Conservation (phyloP, 371 early-diverging fungal species). For the Mortierella sp. region DNA sequence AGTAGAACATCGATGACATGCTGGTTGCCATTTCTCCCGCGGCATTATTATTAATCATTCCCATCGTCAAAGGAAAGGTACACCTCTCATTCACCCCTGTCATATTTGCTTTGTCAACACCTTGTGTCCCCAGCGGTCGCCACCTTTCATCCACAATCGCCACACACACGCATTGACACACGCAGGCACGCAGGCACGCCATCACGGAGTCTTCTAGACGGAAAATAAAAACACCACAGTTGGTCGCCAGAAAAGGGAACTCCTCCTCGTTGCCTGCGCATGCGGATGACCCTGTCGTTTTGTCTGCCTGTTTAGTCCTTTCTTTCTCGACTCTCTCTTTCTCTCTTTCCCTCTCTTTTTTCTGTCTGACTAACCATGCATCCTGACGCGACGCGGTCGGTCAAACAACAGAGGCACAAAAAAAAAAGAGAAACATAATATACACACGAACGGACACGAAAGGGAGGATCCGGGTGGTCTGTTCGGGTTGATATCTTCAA, state of each 20-base stretch:
- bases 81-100: no score
- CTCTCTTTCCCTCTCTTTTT: not conserved
- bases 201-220: slow-evolving; percentile 9
- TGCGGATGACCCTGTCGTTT: not conserved
- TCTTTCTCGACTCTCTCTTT: not conserved
- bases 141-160: not conserved
- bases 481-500: slow-evolving; percentile 3
- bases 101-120: not conserved
- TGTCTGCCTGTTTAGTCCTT: slow-evolving; percentile 2
- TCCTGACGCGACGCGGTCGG: not conserved
- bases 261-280: not conserved
- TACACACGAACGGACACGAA: not conserved
- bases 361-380: slow-evolving; percentile 8
- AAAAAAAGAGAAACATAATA: slow-evolving; percentile 2
- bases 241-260: slow-evolving; percentile 2
- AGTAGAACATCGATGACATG: slow-evolving; percentile 1
- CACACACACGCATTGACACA: not conserved
- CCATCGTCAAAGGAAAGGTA: no score
- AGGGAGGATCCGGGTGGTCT: not conserved
- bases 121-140: not conserved
- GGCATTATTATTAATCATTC: not conserved
- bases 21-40: not conserved
- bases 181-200: not conserved
- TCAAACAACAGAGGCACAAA: not conserved
- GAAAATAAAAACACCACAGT: not conserved